Conservation (phyloP, 176 grass and related monocot genomes). For the Chrysopogon serrulatus region DNA sequence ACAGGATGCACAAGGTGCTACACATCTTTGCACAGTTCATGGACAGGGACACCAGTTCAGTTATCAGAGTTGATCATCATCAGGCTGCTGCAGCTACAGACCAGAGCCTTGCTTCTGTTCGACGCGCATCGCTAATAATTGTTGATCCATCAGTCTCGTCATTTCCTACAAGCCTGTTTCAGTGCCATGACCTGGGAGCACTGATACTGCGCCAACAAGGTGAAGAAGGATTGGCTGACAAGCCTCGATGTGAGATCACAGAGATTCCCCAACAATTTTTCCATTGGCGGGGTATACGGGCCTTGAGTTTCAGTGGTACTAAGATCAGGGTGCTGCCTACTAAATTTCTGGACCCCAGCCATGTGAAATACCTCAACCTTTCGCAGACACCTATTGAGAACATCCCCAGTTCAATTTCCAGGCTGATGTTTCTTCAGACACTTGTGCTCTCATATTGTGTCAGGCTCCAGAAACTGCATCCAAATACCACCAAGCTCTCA, state of each 20-base stretch:
- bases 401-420: not conserved
- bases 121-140: not conserved
- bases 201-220: not conserved
- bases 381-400: not conserved
- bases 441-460: not conserved
- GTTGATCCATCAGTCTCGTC: not conserved
- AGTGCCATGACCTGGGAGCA: not conserved
- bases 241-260: not conserved
- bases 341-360: not conserved
- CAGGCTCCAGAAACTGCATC: not conserved
- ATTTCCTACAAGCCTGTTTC: not conserved
- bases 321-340: not conserved
- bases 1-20: slow-evolving; percentile 12
- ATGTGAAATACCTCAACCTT: slow-evolving; percentile 20
- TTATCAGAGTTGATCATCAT: not conserved
- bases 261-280: not conserved
- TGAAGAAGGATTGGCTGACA: not conserved
- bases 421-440: not conserved
- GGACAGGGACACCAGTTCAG: not conserved
- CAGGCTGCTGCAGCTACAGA: too few relatives aligned
- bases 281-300: not conserved
- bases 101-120: too few relatives aligned
- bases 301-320: not conserved
- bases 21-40: not conserved
- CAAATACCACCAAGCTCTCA: not conserved